Evolutionary conservation across 345 rosid genomes (phyloP).

Genomic region (Syzygium oleosum): DNA sequence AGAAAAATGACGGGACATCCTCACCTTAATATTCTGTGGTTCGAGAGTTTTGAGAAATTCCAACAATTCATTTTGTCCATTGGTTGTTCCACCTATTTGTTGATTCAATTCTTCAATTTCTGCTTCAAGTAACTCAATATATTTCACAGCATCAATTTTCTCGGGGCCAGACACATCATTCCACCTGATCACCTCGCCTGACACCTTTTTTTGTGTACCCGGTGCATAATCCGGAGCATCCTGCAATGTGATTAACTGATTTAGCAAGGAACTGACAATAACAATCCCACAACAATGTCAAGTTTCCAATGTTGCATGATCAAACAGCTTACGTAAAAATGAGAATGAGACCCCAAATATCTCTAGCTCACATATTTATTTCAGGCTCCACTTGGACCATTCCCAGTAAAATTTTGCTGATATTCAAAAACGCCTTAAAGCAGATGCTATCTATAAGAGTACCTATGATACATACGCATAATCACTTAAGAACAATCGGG

Average conservation of each 20-base stretch:
- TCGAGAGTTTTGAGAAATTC: constrained; percentile 88
- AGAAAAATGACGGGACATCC: neutral
- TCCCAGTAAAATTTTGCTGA: neutral
- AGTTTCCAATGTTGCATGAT: neutral
- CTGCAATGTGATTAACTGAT: constrained; percentile 6
- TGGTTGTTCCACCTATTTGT: constrained; percentile 61
- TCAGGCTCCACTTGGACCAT: neutral
- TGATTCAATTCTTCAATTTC: constrained; percentile 84
- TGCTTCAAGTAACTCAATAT: constrained; percentile 88
- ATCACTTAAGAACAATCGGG: neutral
- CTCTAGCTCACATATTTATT: neutral
- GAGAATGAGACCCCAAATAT: neutral
- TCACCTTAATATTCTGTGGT: constrained; percentile 93
- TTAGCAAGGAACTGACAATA: neutral
- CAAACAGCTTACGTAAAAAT: neutral
- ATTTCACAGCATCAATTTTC: constrained; percentile 83
- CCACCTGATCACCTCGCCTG: constrained; percentile 95
- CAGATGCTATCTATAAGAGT: neutral
- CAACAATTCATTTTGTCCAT: constrained; percentile 74
- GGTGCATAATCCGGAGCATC: constrained; percentile 75
- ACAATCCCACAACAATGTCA: neutral
- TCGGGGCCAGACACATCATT: constrained; percentile 80
- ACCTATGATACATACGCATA: neutral
- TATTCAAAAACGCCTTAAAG: neutral
- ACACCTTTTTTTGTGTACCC: constrained; percentile 88